phyloP scores from a whole-genome alignment of 345 rosid species.

The Aquilaria sinensis region DNA sequence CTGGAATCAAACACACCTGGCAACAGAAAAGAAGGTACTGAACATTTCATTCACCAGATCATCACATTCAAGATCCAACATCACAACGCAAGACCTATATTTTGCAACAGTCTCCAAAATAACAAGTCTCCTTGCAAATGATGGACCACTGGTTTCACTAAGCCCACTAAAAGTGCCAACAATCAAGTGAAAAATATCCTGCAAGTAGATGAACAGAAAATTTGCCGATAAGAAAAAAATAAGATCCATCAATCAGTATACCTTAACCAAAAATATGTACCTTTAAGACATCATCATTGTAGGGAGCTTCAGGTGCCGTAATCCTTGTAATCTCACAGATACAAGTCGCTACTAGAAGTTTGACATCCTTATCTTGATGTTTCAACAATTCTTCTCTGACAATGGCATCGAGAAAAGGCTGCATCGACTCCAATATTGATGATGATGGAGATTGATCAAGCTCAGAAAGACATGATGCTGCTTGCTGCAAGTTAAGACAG shows the following conservation, averaged over 20 bases:
- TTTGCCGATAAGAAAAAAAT: background rate
- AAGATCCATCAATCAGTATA: slow-evolving; percentile 8
- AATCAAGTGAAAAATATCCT: slow-evolving; percentile 85
- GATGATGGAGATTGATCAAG: slow-evolving; percentile 78
- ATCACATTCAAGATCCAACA: slow-evolving; percentile 98
- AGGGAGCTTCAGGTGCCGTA: slow-evolving; percentile 99
- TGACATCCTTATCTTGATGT: slow-evolving; percentile 91
- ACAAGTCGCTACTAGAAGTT: slow-evolving; percentile 95
- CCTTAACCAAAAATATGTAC: slow-evolving; percentile 27
- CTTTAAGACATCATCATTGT: slow-evolving; percentile 76
- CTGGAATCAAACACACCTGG: slow-evolving; percentile 55
- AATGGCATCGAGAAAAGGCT: slow-evolving; percentile 75
- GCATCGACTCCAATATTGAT: slow-evolving; percentile 60
- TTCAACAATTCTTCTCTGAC: slow-evolving; percentile 73
- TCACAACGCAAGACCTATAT: slow-evolving; percentile 91
- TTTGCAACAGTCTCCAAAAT: slow-evolving; percentile 94
- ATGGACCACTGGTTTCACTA: slow-evolving; percentile 74
- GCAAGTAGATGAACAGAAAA: slow-evolving; percentile 24
- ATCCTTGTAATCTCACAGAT: slow-evolving; percentile 93
- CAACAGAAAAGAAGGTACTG: slow-evolving; percentile 79
- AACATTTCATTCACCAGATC: slow-evolving; percentile 88
- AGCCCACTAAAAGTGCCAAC: slow-evolving; percentile 83
- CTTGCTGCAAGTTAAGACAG: slow-evolving; percentile 59
- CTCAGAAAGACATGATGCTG: slow-evolving; percentile 74
- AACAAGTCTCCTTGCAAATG: slow-evolving; percentile 88